Evolutionary conservation across 2,329 filamentous ascomycete genomes (phyloP).

Genomic region (Pseudonectria foliicola): DNA sequence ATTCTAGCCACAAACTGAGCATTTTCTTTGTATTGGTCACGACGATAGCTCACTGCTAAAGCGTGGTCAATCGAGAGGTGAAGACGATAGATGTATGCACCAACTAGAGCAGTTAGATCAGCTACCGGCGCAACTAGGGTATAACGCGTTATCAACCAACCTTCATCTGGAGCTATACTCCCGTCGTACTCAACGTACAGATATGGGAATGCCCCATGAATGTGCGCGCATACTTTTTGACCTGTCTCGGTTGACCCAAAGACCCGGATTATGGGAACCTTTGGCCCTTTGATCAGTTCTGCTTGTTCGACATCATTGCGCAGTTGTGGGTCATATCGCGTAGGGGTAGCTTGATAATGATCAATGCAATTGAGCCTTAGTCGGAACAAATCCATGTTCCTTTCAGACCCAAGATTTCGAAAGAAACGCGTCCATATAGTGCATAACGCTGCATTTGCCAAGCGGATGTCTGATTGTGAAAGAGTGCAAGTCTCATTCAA

Average conservation of each 20-base stretch:
- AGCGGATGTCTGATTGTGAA: neutral
- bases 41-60: constrained; percentile 75
- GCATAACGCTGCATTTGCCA: neutral
- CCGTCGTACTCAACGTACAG: constrained; percentile 84
- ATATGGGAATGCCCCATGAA: constrained; percentile 94
- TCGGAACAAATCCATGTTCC: constrained; percentile 62
- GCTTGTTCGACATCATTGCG: constrained; percentile 55
- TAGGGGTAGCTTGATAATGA: constrained; percentile 77
- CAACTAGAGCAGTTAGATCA: constrained; percentile 43
- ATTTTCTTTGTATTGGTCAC: constrained; percentile 61
- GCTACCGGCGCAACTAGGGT: neutral
- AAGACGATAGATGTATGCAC: constrained; percentile 66
- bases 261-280: constrained; percentile 78
- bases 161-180: constrained; percentile 56
- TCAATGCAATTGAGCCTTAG: constrained; percentile 94
- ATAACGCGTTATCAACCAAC: constrained; percentile 37
- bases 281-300: constrained; percentile 56
- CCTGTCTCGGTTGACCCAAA: constrained; percentile 93
- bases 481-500: neutral
- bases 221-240: constrained; percentile 91
- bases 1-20: constrained; percentile 79
- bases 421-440: neutral
- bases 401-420: neutral
- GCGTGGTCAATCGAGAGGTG: constrained; percentile 89
- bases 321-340: constrained; percentile 73